phyloP scores from a whole-genome alignment of 495 filamentous ascomycete genomes.

The Penicilliopsis zonata region DNA sequence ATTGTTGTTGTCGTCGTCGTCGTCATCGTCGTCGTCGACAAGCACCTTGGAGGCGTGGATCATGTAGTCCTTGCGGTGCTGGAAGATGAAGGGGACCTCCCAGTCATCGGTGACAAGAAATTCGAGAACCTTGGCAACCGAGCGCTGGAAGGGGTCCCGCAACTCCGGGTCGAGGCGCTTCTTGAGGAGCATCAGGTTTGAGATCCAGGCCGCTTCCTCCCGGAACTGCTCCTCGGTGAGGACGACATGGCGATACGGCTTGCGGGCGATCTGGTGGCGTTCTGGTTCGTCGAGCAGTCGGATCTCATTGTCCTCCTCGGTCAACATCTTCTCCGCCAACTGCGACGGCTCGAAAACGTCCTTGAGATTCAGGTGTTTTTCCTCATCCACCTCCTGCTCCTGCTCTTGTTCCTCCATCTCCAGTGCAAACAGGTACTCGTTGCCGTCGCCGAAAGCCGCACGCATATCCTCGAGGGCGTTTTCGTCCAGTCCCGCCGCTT shows the following conservation, averaged over 20 bases:
- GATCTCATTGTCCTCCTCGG: constrained; percentile 87
- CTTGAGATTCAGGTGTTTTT: constrained; percentile 77
- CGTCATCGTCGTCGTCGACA: constrained; percentile 33
- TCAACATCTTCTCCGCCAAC: constrained; percentile 83
- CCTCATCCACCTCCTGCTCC: constrained; percentile 56
- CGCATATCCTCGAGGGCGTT: constrained; percentile 91
- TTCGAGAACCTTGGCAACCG: constrained; percentile 85
- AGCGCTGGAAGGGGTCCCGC: constrained; percentile 69
- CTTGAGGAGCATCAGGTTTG: constrained; percentile 73
- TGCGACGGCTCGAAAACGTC: constrained; percentile 97
- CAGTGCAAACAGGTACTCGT: constrained; percentile 89
- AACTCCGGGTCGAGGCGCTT: constrained; percentile 61
- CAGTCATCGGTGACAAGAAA: constrained; percentile 87
- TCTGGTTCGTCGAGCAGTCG: constrained; percentile 81
- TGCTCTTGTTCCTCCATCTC: constrained; percentile 61
- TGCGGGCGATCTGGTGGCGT: constrained; percentile 82
- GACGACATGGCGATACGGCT: constrained; percentile 67
- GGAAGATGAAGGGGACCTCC: constrained; percentile 95
- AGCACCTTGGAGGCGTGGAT: constrained; percentile 77
- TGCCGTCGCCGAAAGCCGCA: constrained; percentile 85
- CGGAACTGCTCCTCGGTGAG: constrained; percentile 69
- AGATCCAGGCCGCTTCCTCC: constrained; percentile 87
- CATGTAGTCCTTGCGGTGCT: constrained; percentile 94
- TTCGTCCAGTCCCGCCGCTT: constrained; percentile 72
- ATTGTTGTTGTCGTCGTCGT: too few species aligned